Conservation (phyloP, 257 asterid species). For the Eustoma russellianum region DNA sequence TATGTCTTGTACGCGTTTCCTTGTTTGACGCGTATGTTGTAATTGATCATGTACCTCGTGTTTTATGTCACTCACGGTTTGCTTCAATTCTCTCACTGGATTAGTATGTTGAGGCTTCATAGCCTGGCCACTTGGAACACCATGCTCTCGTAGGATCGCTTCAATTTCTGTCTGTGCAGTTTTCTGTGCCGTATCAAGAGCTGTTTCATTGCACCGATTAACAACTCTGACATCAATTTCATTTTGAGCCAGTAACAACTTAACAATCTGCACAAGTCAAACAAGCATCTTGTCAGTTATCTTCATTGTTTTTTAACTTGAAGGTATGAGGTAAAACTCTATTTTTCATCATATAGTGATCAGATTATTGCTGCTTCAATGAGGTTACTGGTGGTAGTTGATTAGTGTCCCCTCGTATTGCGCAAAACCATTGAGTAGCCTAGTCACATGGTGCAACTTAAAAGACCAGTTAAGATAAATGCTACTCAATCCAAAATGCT, state of each 20-base stretch:
- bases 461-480: no score
- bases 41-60: slow-evolving; percentile 42
- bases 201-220: slow-evolving; percentile 34
- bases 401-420: no score
- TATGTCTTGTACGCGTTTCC: slow-evolving; percentile 36
- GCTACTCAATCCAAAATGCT: no score
- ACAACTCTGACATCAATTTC: slow-evolving; percentile 24
- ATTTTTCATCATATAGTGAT: no score
- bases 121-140: slow-evolving; percentile 19
- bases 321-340: background rate
- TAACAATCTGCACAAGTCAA: slow-evolving; percentile 28
- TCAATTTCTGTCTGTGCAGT: slow-evolving; percentile 20
- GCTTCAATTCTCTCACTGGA: slow-evolving; percentile 38
- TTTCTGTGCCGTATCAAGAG: slow-evolving; percentile 33
- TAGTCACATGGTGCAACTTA: no score
- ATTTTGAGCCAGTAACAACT: slow-evolving; percentile 22
- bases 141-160: slow-evolving; percentile 24
- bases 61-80: slow-evolving; percentile 43
- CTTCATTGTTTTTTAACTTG: no score
- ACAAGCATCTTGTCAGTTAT: slow-evolving; percentile 4
- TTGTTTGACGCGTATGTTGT: slow-evolving; percentile 34
- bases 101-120: slow-evolving; percentile 25
- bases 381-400: no score
- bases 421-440: no score
- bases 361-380: no score